phyloP scores from a whole-genome alignment of 306 rosid genomes.

The Castanospermum australe region DNA sequence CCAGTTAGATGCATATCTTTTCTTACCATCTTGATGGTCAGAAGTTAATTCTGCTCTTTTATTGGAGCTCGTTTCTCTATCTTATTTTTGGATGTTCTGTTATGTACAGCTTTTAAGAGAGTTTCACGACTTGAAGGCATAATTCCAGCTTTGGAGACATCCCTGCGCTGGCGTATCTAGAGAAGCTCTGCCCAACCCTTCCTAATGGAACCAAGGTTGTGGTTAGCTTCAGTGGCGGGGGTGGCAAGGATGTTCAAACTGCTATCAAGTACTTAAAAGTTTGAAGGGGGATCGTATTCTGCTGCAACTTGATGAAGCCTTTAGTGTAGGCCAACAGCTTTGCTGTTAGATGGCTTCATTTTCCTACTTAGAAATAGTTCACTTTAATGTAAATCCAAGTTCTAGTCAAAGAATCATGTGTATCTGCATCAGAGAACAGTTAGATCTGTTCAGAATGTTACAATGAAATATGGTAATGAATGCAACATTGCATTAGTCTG shows the following conservation, averaged over 20 bases:
- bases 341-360: background rate
- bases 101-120: slow-evolving; percentile 54
- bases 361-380: background rate
- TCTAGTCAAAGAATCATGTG: background rate
- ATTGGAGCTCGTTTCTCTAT: background rate
- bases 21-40: background rate
- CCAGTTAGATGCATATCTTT: too few species aligned
- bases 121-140: slow-evolving; percentile 65
- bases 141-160: slow-evolving; percentile 73
- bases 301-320: background rate
- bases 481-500: too few species aligned
- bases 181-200: slow-evolving; percentile 60
- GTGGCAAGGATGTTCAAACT: slow-evolving; percentile 71
- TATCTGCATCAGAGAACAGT: background rate
- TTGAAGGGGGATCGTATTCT: slow-evolving; percentile 11
- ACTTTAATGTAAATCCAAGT: background rate
- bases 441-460: too few species aligned
- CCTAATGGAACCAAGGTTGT: slow-evolving; percentile 55
- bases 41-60: background rate
- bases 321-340: background rate
- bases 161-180: slow-evolving; percentile 73
- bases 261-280: slow-evolving; percentile 60
- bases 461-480: too few species aligned
- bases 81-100: background rate
- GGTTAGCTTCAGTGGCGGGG: slow-evolving; percentile 67